Conservation (phyloP, 2,329 filamentous ascomycete genomes). For the Helicocarpus griseus region DNA sequence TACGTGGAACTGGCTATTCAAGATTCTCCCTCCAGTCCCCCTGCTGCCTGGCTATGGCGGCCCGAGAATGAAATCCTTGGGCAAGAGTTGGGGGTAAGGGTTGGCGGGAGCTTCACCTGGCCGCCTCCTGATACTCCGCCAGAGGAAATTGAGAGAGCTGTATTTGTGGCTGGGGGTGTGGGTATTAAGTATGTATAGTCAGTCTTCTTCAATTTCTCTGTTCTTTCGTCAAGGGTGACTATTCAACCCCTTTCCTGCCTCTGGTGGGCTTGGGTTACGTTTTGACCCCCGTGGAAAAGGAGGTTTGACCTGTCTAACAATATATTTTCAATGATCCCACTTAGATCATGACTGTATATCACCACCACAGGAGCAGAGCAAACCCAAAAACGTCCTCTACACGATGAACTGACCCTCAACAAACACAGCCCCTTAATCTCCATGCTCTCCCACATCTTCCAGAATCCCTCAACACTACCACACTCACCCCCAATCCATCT, state of each 20-base stretch:
- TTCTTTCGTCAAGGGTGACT: background rate
- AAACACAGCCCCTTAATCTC: constrained; percentile 57
- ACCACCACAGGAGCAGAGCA: background rate
- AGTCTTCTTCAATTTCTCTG: background rate
- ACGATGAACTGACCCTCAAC: constrained; percentile 5
- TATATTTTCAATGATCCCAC: too few species aligned
- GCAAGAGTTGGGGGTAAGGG: constrained; percentile 53
- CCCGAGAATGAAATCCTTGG: constrained; percentile 47
- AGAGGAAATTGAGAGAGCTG: constrained; percentile 44
- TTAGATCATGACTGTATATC: too few species aligned
- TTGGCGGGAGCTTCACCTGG: constrained; percentile 74
- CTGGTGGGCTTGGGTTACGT: background rate
- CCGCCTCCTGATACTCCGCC: constrained; percentile 48
- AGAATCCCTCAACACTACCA: constrained; percentile 24
- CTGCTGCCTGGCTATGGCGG: constrained; percentile 69
- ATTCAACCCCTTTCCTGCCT: background rate
- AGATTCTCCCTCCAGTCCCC: constrained; percentile 57
- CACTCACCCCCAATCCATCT: constrained; percentile 43
- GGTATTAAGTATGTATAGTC: constrained; percentile 57
- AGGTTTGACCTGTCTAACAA: too few species aligned
- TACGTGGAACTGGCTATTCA: constrained; percentile 76
- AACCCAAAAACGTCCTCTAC: background rate
- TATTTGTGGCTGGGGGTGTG: constrained; percentile 73
- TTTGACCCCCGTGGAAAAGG: too few species aligned
- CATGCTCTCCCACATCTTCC: constrained; percentile 55